Percentiles rank a stretch among this genome's conserved stretches.
phyloP scores from a whole-genome alignment of 1,139 yeast species.

The Yamadazyma oceani region DNA sequence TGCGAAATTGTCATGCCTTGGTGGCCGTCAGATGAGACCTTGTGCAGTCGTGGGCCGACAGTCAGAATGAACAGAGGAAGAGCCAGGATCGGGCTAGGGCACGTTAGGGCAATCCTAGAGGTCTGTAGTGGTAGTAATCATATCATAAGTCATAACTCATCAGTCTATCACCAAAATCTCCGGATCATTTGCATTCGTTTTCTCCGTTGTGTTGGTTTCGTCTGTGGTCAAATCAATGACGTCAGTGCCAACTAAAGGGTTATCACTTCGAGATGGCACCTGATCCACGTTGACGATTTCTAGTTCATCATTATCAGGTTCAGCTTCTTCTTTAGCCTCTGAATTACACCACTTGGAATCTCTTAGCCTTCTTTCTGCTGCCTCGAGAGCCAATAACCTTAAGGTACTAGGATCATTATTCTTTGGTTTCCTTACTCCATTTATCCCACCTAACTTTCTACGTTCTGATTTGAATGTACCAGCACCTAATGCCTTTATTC shows the following conservation, averaged over 20 bases:
- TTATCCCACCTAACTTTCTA: slow-evolving; percentile 31
- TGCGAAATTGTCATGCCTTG: too few species aligned
- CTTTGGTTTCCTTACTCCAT: not conserved
- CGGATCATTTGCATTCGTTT: not conserved
- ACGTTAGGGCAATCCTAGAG: too few species aligned
- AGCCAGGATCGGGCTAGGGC: too few species aligned
- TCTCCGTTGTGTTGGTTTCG: not conserved
- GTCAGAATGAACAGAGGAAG: too few species aligned
- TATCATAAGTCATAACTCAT: not conserved
- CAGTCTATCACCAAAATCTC: not conserved
- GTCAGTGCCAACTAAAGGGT: too few species aligned
- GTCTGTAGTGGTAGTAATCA: too few species aligned
- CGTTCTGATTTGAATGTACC: slow-evolving; percentile 41
- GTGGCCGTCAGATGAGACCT: too few species aligned
- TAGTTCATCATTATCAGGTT: slow-evolving; percentile 36
- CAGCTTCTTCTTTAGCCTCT: slow-evolving; percentile 20
- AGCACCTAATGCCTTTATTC: slow-evolving; percentile 38
- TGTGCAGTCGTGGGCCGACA: too few species aligned
- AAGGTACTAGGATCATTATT: slow-evolving; percentile 25
- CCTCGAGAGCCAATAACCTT: slow-evolving; percentile 56
- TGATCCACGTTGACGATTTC: slow-evolving; percentile 12
- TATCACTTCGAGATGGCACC: too few species aligned
- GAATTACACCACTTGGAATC: slow-evolving; percentile 59
- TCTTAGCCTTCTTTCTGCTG: slow-evolving; percentile 62
- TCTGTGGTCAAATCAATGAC: slow-evolving; percentile 6